A percentile compares a stretch with the other conserved stretches of the same genome.
Evolutionary conservation across 495 filamentous ascomycete species (phyloP).

Genomic region (Ramalina intermedia): DNA sequence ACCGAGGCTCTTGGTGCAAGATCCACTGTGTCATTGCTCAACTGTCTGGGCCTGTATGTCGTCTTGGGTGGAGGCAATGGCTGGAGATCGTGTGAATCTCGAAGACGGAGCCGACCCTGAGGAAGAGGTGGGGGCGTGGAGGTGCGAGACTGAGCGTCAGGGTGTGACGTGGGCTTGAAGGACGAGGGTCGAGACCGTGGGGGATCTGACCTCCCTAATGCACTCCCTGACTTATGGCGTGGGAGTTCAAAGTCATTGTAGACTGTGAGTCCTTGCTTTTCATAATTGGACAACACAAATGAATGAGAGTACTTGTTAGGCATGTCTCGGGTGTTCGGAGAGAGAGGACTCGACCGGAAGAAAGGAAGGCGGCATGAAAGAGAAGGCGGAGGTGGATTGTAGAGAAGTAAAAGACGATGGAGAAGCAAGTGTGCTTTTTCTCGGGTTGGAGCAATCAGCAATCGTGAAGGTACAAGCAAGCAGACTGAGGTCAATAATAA

Average conservation of each 20-base stretch:
- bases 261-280: slow-evolving; percentile 8
- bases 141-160: background rate
- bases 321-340: slow-evolving; percentile 3
- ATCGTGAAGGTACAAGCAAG: background rate
- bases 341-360: background rate
- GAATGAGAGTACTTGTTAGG: slow-evolving; percentile 16
- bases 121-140: background rate
- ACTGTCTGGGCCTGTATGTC: background rate
- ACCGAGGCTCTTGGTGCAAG: background rate
- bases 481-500: background rate
- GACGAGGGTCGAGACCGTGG: background rate
- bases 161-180: background rate
- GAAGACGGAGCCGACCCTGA: background rate
- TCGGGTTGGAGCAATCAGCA: background rate
- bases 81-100: background rate
- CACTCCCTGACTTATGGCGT: background rate
- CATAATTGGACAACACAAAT: slow-evolving; percentile 13
- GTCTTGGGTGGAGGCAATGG: background rate
- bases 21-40: background rate
- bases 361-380: background rate
- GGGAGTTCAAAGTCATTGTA: slow-evolving; percentile 2
- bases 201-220: background rate
- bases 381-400: background rate
- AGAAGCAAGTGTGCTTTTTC: background rate
- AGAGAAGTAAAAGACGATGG: background rate